Evolutionary conservation across 129 eudicot species (phyloP), one percentile per base, ranked within the genome.

Genomic region (Flaveria trinervia): DNA sequence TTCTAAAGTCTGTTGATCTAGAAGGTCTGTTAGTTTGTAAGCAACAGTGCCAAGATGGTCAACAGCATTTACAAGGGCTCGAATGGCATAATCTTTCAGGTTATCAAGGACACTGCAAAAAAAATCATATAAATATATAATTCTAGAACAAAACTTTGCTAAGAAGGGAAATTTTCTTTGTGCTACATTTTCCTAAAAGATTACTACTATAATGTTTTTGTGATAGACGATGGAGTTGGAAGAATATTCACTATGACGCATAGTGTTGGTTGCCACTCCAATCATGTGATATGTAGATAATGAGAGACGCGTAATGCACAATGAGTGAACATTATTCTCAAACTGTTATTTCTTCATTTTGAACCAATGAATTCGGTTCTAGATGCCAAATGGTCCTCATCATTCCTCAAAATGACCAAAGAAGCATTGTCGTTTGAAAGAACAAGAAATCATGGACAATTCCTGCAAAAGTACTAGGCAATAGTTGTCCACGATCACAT

Each of bases 11-110:
- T 94, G 97, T 22, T 89, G 99, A 77, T 94, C 97, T 77, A 94
- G 59, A 73, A 94, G 88, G 77, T 94, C 99, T 22, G 89, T 89
- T 72, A 94, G 71, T 78, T 94, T 94, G 86, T 87, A 94, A 69
- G 99, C 93, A 78, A 94, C 99, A 25, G 99, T 94, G 69, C 99
- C 99, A 77, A 94, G 97, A 89, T 94, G 99, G 88, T 94, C 99
- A 80, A 94, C 93, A 41, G 99, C 99, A 88, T 94, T 94, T 62
- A 94, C 99, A 66, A 94, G 97, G 65, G 97, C 99, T 65, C 93
- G 79, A 64, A 91, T 90, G 61, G 99, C 85, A 78, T 94, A 94
- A 88, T 94, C 97, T 85, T 94, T 94, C 82, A 94, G 80, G 85
- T 94, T 91, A 78, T 94, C 97, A 83, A 94, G 89, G 28, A 94